These are phyloP conservation scores for Tilletia caries DNA, from an alignment of 1,284 basidiomycete genomes.

Conservation along the genomic window DNA sequence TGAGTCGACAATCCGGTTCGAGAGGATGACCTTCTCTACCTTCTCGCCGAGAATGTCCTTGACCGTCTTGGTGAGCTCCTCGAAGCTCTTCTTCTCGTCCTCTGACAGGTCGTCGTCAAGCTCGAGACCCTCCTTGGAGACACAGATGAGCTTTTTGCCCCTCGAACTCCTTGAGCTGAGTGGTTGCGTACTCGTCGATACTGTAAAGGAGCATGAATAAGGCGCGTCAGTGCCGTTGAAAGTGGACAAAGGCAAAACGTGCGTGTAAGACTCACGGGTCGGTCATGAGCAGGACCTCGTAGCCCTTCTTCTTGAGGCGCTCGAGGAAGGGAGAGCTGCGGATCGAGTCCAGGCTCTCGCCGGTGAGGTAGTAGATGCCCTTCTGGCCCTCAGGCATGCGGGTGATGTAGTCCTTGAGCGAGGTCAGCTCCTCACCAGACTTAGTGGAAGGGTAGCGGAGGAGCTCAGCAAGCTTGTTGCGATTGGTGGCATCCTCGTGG, in stretches of 20 bases:
- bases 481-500: constrained; percentile 98
- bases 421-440: constrained; percentile 83
- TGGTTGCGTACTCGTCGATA: constrained; percentile 60
- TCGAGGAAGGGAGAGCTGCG: constrained; percentile 98
- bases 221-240: constrained; percentile 60
- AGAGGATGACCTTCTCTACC: constrained; percentile 98
- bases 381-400: constrained; percentile 99
- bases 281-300: constrained; percentile 90
- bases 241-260: not conserved
- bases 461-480: constrained; percentile 98
- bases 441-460: constrained; percentile 98
- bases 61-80: constrained; percentile 86
- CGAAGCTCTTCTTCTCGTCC: constrained; percentile 78
- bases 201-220: not conserved
- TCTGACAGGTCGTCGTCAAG: constrained; percentile 98
- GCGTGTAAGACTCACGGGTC: constrained; percentile 64
- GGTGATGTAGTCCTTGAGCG: constrained; percentile 99
- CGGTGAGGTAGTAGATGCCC: constrained; percentile 93
- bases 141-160: constrained; percentile 96
- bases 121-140: constrained; percentile 98
- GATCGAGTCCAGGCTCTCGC: constrained; percentile 87
- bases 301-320: constrained; percentile 99
- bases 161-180: constrained; percentile 98
- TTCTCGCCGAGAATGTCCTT: constrained; percentile 99
- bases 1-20: constrained; percentile 68